These are phyloP conservation scores for Beta lomatogona DNA, from an alignment of 179 eudicot genomes.

Conservation along the genomic window DNA sequence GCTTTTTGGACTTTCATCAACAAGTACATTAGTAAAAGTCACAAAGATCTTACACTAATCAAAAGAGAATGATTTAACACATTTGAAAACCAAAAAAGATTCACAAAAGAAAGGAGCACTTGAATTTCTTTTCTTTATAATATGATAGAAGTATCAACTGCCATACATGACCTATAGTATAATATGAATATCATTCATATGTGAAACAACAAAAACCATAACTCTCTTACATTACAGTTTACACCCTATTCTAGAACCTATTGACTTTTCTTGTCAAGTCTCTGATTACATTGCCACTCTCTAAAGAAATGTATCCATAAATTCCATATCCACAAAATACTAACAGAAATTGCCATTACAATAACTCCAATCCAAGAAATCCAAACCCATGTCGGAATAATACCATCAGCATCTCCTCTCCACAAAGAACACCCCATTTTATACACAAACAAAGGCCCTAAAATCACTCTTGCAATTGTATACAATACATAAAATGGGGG, in stretches of 20 bases:
- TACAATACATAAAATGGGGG: conserved; percentile 58
- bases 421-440: conserved; percentile 46
- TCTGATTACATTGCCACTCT: conserved; percentile 30
- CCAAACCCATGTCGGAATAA: conserved; percentile 69
- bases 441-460: conserved; percentile 56
- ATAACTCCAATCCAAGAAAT: conserved; percentile 64
- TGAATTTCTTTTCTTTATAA: not conserved
- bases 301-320: conserved; percentile 48
- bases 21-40: too few species aligned
- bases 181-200: too few species aligned
- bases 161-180: not conserved
- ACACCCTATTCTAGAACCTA: not conserved
- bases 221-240: not conserved
- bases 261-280: conserved; percentile 30
- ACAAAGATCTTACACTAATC: too few species aligned
- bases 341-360: conserved; percentile 52
- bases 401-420: conserved; percentile 45
- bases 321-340: conserved; percentile 60
- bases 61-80: too few species aligned
- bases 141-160: not conserved
- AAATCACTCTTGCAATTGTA: conserved; percentile 53
- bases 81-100: too few species aligned
- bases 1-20: too few species aligned
- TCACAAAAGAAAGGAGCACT: too few species aligned
- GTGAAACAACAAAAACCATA: not conserved